These are phyloP conservation scores for Hyaloscypha bicolor DNA, from an alignment of 495 filamentous ascomycete species.

Conservation along the genomic window DNA sequence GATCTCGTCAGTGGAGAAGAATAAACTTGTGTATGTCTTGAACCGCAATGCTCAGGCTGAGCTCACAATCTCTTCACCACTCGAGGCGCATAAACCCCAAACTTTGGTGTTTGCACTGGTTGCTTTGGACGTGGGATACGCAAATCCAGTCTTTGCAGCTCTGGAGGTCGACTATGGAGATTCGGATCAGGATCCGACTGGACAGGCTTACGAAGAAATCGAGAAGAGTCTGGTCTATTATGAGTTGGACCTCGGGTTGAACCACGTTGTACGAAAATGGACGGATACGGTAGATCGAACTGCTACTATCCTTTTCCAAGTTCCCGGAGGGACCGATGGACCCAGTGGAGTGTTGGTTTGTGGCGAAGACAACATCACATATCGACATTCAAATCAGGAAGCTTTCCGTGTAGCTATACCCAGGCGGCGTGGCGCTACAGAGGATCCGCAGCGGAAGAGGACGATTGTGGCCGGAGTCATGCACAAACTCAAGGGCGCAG, in stretches of 20 bases:
- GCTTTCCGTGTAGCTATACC: conserved; percentile 89
- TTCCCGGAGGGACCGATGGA: conserved; percentile 90
- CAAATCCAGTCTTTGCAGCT: conserved; percentile 94
- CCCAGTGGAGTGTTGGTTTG: conserved; percentile 95
- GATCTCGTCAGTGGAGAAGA: conserved; percentile 95
- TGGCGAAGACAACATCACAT: conserved; percentile 91
- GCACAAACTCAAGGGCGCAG: conserved; percentile 89
- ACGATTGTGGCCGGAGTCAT: conserved; percentile 87
- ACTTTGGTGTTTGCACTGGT: conserved; percentile 86
- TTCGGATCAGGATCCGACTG: conserved; percentile 87
- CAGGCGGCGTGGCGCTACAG: conserved; percentile 78
- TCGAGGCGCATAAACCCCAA: conserved; percentile 97
- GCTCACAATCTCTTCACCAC: conserved; percentile 91
- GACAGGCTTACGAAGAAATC: conserved; percentile 74
- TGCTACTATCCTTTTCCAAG: conserved; percentile 88
- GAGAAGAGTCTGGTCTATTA: conserved; percentile 96
- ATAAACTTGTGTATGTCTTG: conserved; percentile 98
- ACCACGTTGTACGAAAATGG: conserved; percentile 97
- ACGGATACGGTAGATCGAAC: conserved; percentile 89
- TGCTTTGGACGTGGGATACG: conserved; percentile 91
- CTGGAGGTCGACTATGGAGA: conserved; percentile 93
- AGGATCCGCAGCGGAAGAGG: conserved; percentile 90
- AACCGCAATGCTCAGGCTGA: conserved; percentile 94
- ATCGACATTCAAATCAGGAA: conserved; percentile 89
- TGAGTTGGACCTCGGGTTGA: conserved; percentile 92